These are phyloP conservation scores for Sphagnum contortum DNA, from an alignment of 225 moss, liverwort and hornwort genomes.

Conservation along the genomic window DNA sequence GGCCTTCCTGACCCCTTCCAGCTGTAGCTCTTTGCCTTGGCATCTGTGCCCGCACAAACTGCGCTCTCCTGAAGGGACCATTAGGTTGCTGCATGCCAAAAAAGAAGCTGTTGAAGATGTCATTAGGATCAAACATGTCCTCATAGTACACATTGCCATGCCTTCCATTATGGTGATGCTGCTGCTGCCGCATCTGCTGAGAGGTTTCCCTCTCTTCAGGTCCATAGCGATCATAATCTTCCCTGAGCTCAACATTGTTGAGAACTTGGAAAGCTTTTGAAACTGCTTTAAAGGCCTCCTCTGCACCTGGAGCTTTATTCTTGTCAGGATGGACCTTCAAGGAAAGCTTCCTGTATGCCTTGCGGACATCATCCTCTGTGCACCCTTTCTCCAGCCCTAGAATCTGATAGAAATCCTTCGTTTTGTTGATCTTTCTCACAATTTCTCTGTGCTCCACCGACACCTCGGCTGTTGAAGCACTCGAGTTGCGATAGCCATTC, in stretches of 20 bases:
- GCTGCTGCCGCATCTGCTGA: slow-evolving; percentile 29
- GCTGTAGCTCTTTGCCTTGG: slow-evolving; percentile 30
- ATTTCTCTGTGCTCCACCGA: slow-evolving; percentile 53
- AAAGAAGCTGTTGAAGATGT: slow-evolving; percentile 96
- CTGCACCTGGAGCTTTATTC: slow-evolving; percentile 75
- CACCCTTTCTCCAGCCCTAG: slow-evolving; percentile 76
- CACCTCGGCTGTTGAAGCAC: slow-evolving; percentile 32
- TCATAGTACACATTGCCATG: slow-evolving; percentile 45
- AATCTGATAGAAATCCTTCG: slow-evolving; percentile 90
- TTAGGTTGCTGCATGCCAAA: slow-evolving; percentile 87
- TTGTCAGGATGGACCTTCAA: slow-evolving; percentile 99
- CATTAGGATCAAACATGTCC: slow-evolving; percentile 87
- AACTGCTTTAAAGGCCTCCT: slow-evolving; percentile 95
- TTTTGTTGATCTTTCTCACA: slow-evolving; percentile 75
- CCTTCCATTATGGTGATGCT: no score
- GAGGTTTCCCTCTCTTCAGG: slow-evolving; percentile 73
- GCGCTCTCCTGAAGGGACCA: slow-evolving; percentile 65
- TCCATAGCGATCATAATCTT: slow-evolving; percentile 82
- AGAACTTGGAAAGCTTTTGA: slow-evolving; percentile 77
- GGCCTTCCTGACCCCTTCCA: slow-evolving; percentile 25
- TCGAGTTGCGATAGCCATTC: slow-evolving; percentile 53
- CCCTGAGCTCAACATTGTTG: slow-evolving; percentile 76
- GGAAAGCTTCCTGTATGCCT: slow-evolving; percentile 95
- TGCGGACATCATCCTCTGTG: slow-evolving; percentile 79
- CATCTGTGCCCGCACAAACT: slow-evolving; percentile 48